Base-by-base conservation (phyloP, 176 grass and related monocot genomes). In the Hordeum marinum region DNA sequence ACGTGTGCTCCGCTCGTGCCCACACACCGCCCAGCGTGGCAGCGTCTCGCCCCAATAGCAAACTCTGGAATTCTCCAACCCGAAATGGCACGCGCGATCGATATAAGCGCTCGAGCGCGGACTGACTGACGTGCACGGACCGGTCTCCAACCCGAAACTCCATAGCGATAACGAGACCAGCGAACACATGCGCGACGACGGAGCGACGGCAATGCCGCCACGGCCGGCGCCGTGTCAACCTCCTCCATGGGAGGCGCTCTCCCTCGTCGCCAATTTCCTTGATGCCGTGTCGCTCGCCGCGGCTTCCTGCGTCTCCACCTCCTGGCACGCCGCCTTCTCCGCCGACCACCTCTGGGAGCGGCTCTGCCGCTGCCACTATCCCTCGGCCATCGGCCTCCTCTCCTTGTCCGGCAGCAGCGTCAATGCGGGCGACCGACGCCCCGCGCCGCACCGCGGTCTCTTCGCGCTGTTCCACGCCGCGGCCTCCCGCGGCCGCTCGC, bases 301-400 rank as follows among this genome's bases (percentile, higher is more conserved):
- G 62, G 92, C 90, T 18, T 94, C 84, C 72, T 94, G 90, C 58
- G 90, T 93, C 50, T 94, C 90, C 88, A 91, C 81, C 31, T 82
- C 86, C 17, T 97, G 95, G 92, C 78, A 35, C 79, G 62, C 63
- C 77, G 82, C 76, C 83, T 89, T 94, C 92, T 75, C 87, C 72
- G 86, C 72, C 17, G 89, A 97, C 60, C 21, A 90, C 76, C 90
- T 94, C 65, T 93, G 93, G 93, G 77, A 31, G 67, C 80, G 76
- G 13, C 90, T 93, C 77, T 94, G 92, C 82, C 72, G 21, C 25
- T 55, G 70, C 29, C 86, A 64, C 81, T 98, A 85, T 85, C 93
- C 91, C 10, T 78, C 92, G 52, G 90, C 91, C 75, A 62, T 79
- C 32, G 61, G 35, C 68, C 82, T 90, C 73, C 55, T 82, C 18